These are phyloP conservation scores for Spinacia oleracea DNA, from an alignment of 179 eudicot species.

Conservation along the genomic window DNA sequence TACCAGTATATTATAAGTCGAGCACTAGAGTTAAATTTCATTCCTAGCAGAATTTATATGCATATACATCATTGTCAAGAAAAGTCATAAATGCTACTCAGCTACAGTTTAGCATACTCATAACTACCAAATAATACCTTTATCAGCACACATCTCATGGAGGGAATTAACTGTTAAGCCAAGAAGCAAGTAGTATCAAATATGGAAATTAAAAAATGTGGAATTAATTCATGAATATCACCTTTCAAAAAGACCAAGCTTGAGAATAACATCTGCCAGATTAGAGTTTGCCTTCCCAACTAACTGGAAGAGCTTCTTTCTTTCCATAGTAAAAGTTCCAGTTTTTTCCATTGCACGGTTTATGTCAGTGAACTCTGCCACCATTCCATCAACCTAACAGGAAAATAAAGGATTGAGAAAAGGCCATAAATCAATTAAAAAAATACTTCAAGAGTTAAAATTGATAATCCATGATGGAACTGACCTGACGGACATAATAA, in stretches of 20 bases:
- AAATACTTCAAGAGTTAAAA: background rate
- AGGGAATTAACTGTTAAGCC: background rate
- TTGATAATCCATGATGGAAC: conserved; percentile 18
- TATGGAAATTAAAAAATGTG: background rate
- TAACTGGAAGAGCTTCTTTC: conserved; percentile 89
- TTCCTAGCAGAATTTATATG: background rate
- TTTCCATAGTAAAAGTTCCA: conserved; percentile 86
- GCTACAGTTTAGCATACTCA: background rate
- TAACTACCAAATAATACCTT: background rate
- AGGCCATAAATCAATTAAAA: conserved; percentile 1
- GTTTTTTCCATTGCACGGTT: conserved; percentile 98
- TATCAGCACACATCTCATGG: background rate
- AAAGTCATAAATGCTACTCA: background rate
- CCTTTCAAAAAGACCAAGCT: conserved; percentile 98
- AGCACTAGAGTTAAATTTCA: background rate
- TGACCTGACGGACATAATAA: conserved; percentile 91
- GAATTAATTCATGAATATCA: conserved; percentile 12
- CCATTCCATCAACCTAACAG: conserved; percentile 92
- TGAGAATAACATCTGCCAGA: conserved; percentile 94
- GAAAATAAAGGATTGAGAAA: conserved; percentile 12
- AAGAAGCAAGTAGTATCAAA: background rate
- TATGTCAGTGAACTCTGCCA: conserved; percentile 92
- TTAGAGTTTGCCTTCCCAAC: conserved; percentile 98
- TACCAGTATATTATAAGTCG: too few relatives aligned
- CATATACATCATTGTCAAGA: background rate